Base-by-base conservation (phyloP, 2,329 filamentous ascomycete species). In the Clonostachys rhizophaga region DNA sequence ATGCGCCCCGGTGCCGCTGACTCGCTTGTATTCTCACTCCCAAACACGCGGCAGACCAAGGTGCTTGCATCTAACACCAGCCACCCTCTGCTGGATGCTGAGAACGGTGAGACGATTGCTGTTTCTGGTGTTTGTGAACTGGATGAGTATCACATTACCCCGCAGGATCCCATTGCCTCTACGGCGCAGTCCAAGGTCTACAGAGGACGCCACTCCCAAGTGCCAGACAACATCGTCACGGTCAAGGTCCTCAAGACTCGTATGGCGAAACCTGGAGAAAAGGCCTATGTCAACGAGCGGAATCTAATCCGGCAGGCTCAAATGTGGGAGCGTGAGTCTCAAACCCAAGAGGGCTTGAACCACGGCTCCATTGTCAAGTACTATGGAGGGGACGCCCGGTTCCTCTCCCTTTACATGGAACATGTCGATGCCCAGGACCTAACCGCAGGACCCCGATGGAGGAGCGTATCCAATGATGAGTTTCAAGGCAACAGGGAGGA, bases 181-280 rank as follows among this genome's bases (percentile, higher is more conserved):
- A 79, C 76, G 1, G 66, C 68, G 5, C 67, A 79, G 16, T 81
- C 78, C 5, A 73, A 75, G 6, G 79, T 83, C 35, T 82, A 76
- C 55, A 79, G 71, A 2, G 78, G 73, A 17, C 66, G 73, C 35
- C 72, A 81, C 56, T 79, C 78, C 5, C 61, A 70, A 10, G 70
- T 79, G 16, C 67, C 75, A 3, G 74, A 77, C 46, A 71, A 73
- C 17, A 71, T 80, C 46, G 76, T 82, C 47, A 81, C 78, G 2
- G 78, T 81, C 59, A 83, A 83, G 55, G 77, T 83, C 2, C 74
- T 83, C 52, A 81, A 81, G 62, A 82, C 79, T 2, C 63, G 70
- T 6, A 58, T 69, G 4, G 54, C 67, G 34, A 67, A 65, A 40
- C 52, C 66, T 4, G 62, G 67, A 44, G 58, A 68, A 40, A 75